Evolutionary conservation across 192 early-diverging fungal species (phyloP).

Genomic region (Mycoemilia scoparia): DNA sequence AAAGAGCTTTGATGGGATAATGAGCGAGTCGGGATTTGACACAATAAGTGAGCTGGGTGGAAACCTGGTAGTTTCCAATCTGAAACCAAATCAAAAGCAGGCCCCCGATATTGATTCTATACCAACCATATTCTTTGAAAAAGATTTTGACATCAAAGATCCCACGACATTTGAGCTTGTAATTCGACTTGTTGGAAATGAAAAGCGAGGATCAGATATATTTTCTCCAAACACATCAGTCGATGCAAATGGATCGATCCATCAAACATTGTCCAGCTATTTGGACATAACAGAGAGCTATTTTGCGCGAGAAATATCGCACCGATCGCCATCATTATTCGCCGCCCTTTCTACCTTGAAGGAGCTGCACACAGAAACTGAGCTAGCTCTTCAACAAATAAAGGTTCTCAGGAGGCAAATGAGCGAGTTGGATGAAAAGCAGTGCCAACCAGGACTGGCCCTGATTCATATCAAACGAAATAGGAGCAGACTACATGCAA

Average conservation of each 20-base stretch:
- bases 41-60: slow-evolving; percentile 19
- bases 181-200: slow-evolving; percentile 47
- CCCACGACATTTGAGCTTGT: slow-evolving; percentile 75
- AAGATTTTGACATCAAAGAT: slow-evolving; percentile 71
- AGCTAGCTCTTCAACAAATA: slow-evolving; percentile 78
- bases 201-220: slow-evolving; percentile 15
- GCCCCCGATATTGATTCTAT: slow-evolving; percentile 64
- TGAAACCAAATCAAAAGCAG: slow-evolving; percentile 22
- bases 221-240: slow-evolving; percentile 28
- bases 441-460: slow-evolving; percentile 60
- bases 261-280: slow-evolving; percentile 79
- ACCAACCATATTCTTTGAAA: slow-evolving; percentile 73
- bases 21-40: slow-evolving; percentile 35
- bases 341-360: slow-evolving; percentile 83
- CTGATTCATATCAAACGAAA: slow-evolving; percentile 65
- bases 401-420: slow-evolving; percentile 54
- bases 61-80: slow-evolving; percentile 3
- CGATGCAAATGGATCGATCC: slow-evolving; percentile 50
- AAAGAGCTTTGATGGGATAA: slow-evolving; percentile 20
- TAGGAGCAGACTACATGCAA: slow-evolving; percentile 44
- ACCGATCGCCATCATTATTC: slow-evolving; percentile 89
- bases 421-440: slow-evolving; percentile 35
- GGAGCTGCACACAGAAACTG: slow-evolving; percentile 78
- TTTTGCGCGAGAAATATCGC: slow-evolving; percentile 84
- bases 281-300: slow-evolving; percentile 90